These are phyloP conservation scores for Striga hermonthica DNA, from an alignment of 305 asterid species.

Conservation along the genomic window DNA sequence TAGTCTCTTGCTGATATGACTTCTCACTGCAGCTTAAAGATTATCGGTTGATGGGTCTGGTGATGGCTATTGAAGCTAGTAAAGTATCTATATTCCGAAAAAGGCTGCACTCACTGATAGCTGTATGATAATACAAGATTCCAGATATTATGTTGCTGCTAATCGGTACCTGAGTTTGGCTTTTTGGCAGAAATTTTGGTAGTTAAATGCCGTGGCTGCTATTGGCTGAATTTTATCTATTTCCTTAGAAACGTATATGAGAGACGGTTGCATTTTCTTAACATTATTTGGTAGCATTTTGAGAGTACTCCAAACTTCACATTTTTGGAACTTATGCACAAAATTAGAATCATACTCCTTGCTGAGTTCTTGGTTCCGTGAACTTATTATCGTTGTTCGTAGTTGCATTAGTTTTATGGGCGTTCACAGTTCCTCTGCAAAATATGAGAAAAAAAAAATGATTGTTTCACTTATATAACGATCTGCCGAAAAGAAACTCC, in stretches of 20 bases:
- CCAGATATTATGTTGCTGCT: conserved; percentile 17
- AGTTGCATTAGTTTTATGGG: too few species aligned
- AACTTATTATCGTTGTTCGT: too few species aligned
- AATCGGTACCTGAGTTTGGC: conserved; percentile 20
- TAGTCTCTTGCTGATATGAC: conserved; percentile 18
- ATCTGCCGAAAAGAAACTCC: too few species aligned
- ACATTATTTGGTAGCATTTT: neutral
- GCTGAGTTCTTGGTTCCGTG: too few species aligned
- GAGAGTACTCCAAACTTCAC: too few species aligned
- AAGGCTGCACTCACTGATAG: conserved; percentile 57
- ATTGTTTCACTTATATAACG: too few species aligned
- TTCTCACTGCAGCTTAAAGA: conserved; percentile 61
- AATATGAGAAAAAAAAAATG: too few species aligned
- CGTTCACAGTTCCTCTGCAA: too few species aligned
- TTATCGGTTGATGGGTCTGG: conserved; percentile 61
- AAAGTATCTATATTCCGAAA: conserved; percentile 52
- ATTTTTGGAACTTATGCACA: too few species aligned
- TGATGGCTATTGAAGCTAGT: conserved; percentile 74
- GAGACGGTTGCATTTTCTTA: conserved; percentile 8
- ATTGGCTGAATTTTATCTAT: neutral
- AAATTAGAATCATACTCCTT: too few species aligned
- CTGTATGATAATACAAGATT: conserved; percentile 36
- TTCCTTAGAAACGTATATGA: neutral
- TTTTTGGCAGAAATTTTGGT: conserved; percentile 29
- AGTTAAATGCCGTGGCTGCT: conserved; percentile 5